These are phyloP conservation scores for Athelia sp. DNA, from an alignment of 1,284 basidiomycete genomes.

Conservation along the genomic window DNA sequence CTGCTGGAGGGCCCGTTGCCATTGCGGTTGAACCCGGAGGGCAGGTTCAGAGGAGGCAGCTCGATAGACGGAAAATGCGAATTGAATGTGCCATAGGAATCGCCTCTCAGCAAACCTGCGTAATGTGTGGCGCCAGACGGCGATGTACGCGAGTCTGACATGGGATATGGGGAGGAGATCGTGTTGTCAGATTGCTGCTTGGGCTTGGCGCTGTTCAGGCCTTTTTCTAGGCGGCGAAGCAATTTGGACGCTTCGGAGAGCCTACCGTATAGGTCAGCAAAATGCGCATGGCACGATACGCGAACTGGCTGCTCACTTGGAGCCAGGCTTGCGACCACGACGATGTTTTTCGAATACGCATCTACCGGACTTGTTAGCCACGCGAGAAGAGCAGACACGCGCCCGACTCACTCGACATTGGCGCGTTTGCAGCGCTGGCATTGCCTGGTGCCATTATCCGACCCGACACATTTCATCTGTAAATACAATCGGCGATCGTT, in stretches of 20 bases:
- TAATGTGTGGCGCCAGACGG: conserved; percentile 24
- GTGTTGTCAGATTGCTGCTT: conserved; percentile 46
- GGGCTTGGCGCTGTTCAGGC: conserved; percentile 68
- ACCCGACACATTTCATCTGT: conserved; percentile 85
- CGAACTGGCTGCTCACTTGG: conserved; percentile 52
- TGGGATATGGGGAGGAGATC: conserved; percentile 22
- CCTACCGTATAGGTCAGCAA: conserved; percentile 31
- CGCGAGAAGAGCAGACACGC: conserved; percentile 9
- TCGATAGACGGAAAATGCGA: conserved; percentile 40
- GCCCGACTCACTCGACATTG: conserved; percentile 60
- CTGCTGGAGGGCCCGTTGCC: conserved; percentile 30
- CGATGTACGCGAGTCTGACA: conserved; percentile 28
- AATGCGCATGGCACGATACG: conserved; percentile 8
- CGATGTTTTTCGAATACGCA: conserved; percentile 84
- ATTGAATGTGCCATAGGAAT: conserved; percentile 28
- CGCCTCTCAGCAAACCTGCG: conserved; percentile 24
- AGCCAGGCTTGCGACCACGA: conserved; percentile 81
- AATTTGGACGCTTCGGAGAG: conserved; percentile 83
- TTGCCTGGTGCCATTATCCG: conserved; percentile 70
- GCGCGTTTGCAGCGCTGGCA: conserved; percentile 79
- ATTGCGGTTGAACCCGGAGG: conserved; percentile 28
- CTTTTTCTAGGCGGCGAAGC: conserved; percentile 79
- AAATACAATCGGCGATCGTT: conserved; percentile 11
- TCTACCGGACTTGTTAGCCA: conserved; percentile 30
- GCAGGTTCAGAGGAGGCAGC: conserved; percentile 41